Base-by-base conservation (phyloP, 2,329 filamentous ascomycete genomes). In the Cercospora zeae-maydis region DNA sequence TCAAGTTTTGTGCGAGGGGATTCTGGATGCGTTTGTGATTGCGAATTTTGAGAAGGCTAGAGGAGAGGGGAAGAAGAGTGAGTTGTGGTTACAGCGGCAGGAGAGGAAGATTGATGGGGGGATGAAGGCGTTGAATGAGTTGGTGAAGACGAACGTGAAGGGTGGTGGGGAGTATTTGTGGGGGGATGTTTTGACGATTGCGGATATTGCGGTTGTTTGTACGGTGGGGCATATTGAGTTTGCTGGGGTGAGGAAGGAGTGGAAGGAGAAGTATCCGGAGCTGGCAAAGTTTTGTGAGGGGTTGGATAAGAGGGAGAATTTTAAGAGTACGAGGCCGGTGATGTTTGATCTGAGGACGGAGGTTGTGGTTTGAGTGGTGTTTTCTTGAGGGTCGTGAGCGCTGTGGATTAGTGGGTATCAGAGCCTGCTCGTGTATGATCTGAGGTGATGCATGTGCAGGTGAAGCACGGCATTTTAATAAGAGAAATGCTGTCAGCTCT, bases 131-230 rank as follows among this genome's bases (percentile, higher is more conserved):
- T 60, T 64, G 27, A 58, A 62, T 7, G 57, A 63, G 54, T 49
- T 69, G 59, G 66, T 36, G 2, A 61, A 45, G 54, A 42, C 31
- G 3, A 58, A 57, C 37, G 45, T 49, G 19, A n/a, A 19, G 51
- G 10, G 14, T 6, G 63, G 30, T 3, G 31, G 39, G 19, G 62
- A 64, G 3, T 68, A 59, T 58, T 42, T 68, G 39, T 60, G 65
- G n/a, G 62, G 49, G 10, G 52, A 61, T 49, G 19, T 62, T 30
- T 51, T 64, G 42, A 69, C 66, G 14, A 67, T 69, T 55, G 67
- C 66, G 19, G 67, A 69, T 60, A 69, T 67, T 45, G 66, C 67
- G 31, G 60, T 67, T 6, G 62, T 58, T 6, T 69, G 67, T 63
- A 62, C 67, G 45, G 62, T 67, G 13, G 64, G 63, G 7, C 61